Evolutionary conservation across 2,329 filamentous ascomycete species (phyloP).

Genomic region (Penicillium freii): DNA sequence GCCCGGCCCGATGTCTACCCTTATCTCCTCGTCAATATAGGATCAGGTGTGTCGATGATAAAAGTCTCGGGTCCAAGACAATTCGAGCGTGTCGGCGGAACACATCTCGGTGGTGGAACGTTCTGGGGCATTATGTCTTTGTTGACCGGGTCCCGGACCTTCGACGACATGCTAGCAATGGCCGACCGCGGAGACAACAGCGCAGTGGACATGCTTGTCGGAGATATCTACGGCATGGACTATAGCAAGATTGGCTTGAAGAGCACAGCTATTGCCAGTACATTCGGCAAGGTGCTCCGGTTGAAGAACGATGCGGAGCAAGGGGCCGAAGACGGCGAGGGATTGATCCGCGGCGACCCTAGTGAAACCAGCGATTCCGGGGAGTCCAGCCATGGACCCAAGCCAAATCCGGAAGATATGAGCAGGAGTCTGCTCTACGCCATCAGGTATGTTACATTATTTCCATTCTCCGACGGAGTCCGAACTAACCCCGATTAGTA

Average conservation of each 20-base stretch:
- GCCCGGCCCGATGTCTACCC: slow-evolving; percentile 83
- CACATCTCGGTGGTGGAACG: slow-evolving; percentile 92
- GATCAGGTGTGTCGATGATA: slow-evolving; percentile 93
- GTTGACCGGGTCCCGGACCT: slow-evolving; percentile 88
- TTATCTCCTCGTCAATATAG: slow-evolving; percentile 96
- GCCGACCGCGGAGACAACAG: slow-evolving; percentile 89
- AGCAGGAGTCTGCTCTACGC: slow-evolving; percentile 89
- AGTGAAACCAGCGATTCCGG: slow-evolving; percentile 41
- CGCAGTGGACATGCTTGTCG: slow-evolving; percentile 92
- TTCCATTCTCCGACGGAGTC: slow-evolving; percentile 4
- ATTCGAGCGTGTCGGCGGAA: slow-evolving; percentile 89
- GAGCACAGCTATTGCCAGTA: slow-evolving; percentile 91
- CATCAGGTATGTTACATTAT: slow-evolving; percentile 56
- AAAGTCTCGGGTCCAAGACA: slow-evolving; percentile 88
- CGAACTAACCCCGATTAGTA: slow-evolving; percentile 53
- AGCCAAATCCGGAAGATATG: slow-evolving; percentile 80
- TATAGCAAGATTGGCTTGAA: slow-evolving; percentile 96
- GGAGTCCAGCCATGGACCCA: slow-evolving; percentile 33
- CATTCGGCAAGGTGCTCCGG: slow-evolving; percentile 94
- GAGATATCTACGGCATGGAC: slow-evolving; percentile 94
- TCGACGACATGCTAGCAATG: slow-evolving; percentile 94
- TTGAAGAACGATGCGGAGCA: slow-evolving; percentile 82
- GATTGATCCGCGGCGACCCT: slow-evolving; percentile 50
- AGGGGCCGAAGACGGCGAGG: slow-evolving; percentile 70
- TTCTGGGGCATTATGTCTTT: slow-evolving; percentile 93